Conservation (phyloP, 441 rosid genomes). For the Viola pubescens region DNA sequence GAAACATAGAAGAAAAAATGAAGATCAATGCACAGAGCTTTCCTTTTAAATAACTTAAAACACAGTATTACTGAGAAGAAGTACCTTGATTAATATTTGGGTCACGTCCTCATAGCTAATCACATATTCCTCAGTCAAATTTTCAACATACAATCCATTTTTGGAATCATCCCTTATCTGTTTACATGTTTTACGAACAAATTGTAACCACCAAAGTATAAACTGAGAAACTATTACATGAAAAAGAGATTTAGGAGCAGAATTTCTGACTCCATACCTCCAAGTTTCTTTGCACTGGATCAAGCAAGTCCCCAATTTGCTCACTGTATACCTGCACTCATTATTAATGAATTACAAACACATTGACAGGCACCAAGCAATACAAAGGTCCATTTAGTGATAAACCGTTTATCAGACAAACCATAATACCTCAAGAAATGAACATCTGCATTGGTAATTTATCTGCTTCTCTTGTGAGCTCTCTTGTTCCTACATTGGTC, state of each 20-base stretch:
- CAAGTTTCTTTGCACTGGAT: constrained; percentile 83
- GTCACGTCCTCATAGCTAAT: constrained; percentile 70
- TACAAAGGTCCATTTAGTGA: background rate
- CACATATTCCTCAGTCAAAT: constrained; percentile 78
- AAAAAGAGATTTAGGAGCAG: constrained; percentile 4
- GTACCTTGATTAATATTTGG: constrained; percentile 82
- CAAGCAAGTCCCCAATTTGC: constrained; percentile 78
- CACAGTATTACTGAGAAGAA: background rate
- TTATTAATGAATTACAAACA: constrained; percentile 1
- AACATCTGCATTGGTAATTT: constrained; percentile 89
- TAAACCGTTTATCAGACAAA: constrained; percentile 7
- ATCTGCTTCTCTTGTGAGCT: constrained; percentile 55
- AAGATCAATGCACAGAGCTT: background rate
- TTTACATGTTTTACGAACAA: constrained; percentile 16
- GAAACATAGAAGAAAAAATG: background rate
- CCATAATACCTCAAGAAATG: constrained; percentile 75
- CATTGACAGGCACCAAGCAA: background rate
- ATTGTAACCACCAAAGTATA: constrained; percentile 1
- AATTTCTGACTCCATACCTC: constrained; percentile 35
- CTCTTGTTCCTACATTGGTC: constrained; percentile 49
- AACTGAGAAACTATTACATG: background rate
- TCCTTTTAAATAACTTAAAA: background rate
- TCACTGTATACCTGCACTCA: constrained; percentile 67
- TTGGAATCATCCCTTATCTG: constrained; percentile 77
- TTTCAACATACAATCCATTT: constrained; percentile 71